Conservation (phyloP, 805 yeast species). For the Wickerhamomyces canadensis region DNA sequence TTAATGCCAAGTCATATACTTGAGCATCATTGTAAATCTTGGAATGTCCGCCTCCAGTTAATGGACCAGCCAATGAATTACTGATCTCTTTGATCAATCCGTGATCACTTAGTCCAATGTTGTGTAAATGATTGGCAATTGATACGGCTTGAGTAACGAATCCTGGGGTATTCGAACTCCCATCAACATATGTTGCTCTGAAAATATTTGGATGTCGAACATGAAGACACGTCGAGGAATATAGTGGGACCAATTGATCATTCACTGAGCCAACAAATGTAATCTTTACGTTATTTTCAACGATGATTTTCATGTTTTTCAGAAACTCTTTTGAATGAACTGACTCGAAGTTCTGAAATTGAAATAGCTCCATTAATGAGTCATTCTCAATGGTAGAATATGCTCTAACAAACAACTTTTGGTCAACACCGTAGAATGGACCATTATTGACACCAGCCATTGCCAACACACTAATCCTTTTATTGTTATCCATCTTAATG, state of each 20-base stretch:
- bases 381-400: constrained; percentile 88
- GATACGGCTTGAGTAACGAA: constrained; percentile 73
- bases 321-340: constrained; percentile 66
- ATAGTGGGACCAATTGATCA: constrained; percentile 91
- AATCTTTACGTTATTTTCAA: constrained; percentile 68
- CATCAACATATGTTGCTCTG: constrained; percentile 86
- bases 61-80: constrained; percentile 73
- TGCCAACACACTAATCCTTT: constrained; percentile 64
- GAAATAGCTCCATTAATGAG: constrained; percentile 79
- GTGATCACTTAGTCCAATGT: constrained; percentile 77
- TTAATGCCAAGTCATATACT: constrained; percentile 77
- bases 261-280: constrained; percentile 85
- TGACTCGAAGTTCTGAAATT: constrained; percentile 74
- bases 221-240: constrained; percentile 80
- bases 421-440: constrained; percentile 88
- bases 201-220: constrained; percentile 85
- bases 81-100: constrained; percentile 84
- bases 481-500: constrained; percentile 26
- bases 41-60: constrained; percentile 95
- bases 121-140: constrained; percentile 66
- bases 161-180: constrained; percentile 68
- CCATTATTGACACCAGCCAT: constrained; percentile 98
- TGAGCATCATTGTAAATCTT: constrained; percentile 77
- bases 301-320: constrained; percentile 57
- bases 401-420: constrained; percentile 76